A percentile compares a stretch with the other conserved stretches of the same genome.
These are phyloP conservation scores for Candolleomyces eurysporus DNA, from an alignment of 768 basidiomycete genomes.

Conservation along the genomic window DNA sequence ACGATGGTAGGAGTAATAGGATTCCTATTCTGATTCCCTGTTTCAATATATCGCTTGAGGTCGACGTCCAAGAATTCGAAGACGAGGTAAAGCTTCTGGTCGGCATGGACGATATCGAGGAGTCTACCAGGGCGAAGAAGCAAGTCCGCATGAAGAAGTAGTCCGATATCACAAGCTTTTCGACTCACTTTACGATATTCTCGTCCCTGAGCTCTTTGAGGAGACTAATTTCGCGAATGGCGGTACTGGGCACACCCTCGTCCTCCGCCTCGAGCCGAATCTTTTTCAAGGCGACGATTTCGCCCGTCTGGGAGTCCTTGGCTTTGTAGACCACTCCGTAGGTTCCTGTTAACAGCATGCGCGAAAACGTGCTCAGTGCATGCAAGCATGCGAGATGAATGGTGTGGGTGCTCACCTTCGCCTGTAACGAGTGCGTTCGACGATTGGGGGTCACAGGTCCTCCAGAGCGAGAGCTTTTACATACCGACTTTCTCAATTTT, in stretches of 20 bases:
- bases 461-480: slow-evolving; percentile 33
- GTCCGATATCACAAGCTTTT: slow-evolving; percentile 3
- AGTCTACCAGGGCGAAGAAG: slow-evolving; percentile 49
- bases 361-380: slow-evolving; percentile 5
- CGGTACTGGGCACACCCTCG: slow-evolving; percentile 97
- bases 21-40: slow-evolving; percentile 65
- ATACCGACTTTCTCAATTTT: slow-evolving; percentile 98
- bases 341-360: slow-evolving; percentile 59
- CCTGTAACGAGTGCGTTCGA: slow-evolving; percentile 26
- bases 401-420: slow-evolving; percentile 33
- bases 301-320: slow-evolving; percentile 70
- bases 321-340: slow-evolving; percentile 99
- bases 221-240: slow-evolving; percentile 96
- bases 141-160: slow-evolving; percentile 3
- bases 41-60: slow-evolving; percentile 95
- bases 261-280: slow-evolving; percentile 98
- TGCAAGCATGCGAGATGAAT: neutral
- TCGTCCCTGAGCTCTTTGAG: slow-evolving; percentile 96
- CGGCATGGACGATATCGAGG: slow-evolving; percentile 94
- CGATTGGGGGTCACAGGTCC: slow-evolving; percentile 13
- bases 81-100: slow-evolving; percentile 96
- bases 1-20: slow-evolving; percentile 73
- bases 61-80: slow-evolving; percentile 98
- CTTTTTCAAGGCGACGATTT: slow-evolving; percentile 97
- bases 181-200: slow-evolving; percentile 83